These are phyloP conservation scores for Chaetothyriales sp. DNA, from an alignment of 2,329 filamentous ascomycete genomes.

Conservation along the genomic window DNA sequence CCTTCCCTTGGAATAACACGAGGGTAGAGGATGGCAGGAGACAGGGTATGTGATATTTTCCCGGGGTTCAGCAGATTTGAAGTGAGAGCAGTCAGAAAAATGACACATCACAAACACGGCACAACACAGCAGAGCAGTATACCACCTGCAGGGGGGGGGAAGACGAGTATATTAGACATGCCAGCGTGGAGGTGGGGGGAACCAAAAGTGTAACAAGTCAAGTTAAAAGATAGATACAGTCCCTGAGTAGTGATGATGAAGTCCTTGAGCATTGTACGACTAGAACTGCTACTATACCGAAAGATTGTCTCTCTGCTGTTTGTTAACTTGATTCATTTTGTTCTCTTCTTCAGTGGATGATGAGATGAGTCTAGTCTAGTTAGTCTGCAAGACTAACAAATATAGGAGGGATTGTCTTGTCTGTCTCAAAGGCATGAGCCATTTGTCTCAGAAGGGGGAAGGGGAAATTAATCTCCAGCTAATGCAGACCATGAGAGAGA, in stretches of 20 bases:
- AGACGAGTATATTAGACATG: background rate
- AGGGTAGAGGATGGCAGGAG: background rate
- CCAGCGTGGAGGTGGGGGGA: background rate
- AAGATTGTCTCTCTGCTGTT: no score
- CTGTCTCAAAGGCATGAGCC: no score
- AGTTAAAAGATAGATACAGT: background rate
- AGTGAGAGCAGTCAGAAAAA: background rate
- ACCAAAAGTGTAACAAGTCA: background rate
- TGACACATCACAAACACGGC: background rate
- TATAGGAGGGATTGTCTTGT: no score
- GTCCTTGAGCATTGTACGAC: background rate
- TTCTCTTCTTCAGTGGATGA: no score
- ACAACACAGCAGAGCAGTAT: background rate
- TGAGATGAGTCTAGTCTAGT: no score
- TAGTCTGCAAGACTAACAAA: no score
- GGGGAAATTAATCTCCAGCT: no score
- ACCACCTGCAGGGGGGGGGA: background rate
- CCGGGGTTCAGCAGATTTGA: background rate
- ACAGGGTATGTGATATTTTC: background rate
- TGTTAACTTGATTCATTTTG: no score
- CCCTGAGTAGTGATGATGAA: background rate
- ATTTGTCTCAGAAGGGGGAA: no score
- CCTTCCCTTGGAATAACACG: background rate
- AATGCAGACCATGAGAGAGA: no score
- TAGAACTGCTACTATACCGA: no score